Evolutionary conservation across 2,329 filamentous ascomycete species (phyloP).

Genomic region (Apiospora phragmitis): DNA sequence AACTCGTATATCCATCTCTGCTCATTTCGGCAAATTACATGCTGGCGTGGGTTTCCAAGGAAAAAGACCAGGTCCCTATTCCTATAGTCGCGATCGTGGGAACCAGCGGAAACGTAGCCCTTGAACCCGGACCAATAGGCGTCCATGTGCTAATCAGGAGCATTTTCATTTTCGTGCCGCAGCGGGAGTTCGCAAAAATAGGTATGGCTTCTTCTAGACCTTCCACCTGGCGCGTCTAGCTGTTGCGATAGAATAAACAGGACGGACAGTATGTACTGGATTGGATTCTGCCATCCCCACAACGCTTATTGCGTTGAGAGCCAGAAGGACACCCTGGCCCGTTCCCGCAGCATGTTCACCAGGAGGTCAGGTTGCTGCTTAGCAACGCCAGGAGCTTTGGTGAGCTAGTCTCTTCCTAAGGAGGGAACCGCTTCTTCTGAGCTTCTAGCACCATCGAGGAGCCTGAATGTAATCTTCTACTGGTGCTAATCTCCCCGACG

Average conservation of each 20-base stretch:
- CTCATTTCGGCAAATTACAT: background rate
- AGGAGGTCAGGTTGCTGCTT: background rate
- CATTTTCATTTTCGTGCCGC: background rate
- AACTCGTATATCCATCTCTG: conserved; percentile 1
- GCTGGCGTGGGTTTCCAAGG: background rate
- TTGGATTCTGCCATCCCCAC: background rate
- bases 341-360: background rate
- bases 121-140: background rate
- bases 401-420: background rate
- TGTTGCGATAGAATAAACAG: background rate
- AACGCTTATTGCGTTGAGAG: background rate
- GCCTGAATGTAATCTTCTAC: background rate
- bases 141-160: background rate
- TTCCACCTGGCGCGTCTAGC: background rate
- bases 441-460: background rate
- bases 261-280: background rate
- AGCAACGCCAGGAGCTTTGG: background rate
- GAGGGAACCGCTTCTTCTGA: background rate
- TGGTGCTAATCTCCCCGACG: background rate
- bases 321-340: background rate
- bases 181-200: background rate
- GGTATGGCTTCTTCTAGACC: background rate
- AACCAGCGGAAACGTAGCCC: background rate
- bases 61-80: background rate
- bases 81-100: background rate